phyloP scores from a whole-genome alignment of 2,329 filamentous ascomycete species.

The Paraphoma chrysanthemicola region DNA sequence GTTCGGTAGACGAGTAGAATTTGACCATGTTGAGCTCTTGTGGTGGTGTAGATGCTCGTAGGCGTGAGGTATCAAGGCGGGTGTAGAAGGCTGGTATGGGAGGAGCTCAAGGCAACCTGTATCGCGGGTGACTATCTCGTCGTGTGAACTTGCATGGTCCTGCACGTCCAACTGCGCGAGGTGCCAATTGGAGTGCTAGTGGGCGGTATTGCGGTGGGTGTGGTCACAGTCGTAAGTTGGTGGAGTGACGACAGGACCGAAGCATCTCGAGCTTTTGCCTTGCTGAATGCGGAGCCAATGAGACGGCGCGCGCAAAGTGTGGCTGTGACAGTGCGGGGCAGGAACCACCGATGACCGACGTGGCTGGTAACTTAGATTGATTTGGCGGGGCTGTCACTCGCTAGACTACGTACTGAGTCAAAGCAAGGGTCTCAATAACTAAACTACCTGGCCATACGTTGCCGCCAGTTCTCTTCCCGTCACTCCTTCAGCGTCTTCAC shows the following conservation, averaged over 20 bases:
- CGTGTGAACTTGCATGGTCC: slow-evolving; percentile 37
- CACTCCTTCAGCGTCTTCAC: not conserved
- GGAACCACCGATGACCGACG: not conserved
- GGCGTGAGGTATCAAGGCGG: slow-evolving; percentile 2
- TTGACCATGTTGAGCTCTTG: slow-evolving; percentile 55
- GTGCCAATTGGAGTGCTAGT: slow-evolving; percentile 17
- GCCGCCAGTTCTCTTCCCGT: not conserved
- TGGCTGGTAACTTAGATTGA: not conserved
- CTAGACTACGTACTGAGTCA: slow-evolving; percentile 2
- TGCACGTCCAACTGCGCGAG: slow-evolving; percentile 28
- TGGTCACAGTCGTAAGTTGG: slow-evolving; percentile 5
- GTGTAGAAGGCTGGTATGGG: slow-evolving; percentile 3
- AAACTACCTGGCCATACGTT: not conserved
- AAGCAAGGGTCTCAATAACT: not conserved
- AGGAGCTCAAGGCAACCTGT: slow-evolving; percentile 24
- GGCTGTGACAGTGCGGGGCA: not conserved
- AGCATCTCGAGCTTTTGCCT: slow-evolving; percentile 34
- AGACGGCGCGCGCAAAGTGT: not conserved
- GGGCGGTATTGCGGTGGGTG: slow-evolving; percentile 8
- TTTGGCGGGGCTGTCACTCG: not conserved
- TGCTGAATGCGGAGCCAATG: slow-evolving; percentile 2
- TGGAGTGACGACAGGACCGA: slow-evolving; percentile 25
- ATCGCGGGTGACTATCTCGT: slow-evolving; percentile 31
- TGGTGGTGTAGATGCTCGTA: not conserved
- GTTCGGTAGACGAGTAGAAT: slow-evolving; percentile 66